Evolutionary conservation across 2,329 filamentous ascomycete species (phyloP), one percentile per base, ranked within the genome.

Genomic region (Cadophora sp.): DNA sequence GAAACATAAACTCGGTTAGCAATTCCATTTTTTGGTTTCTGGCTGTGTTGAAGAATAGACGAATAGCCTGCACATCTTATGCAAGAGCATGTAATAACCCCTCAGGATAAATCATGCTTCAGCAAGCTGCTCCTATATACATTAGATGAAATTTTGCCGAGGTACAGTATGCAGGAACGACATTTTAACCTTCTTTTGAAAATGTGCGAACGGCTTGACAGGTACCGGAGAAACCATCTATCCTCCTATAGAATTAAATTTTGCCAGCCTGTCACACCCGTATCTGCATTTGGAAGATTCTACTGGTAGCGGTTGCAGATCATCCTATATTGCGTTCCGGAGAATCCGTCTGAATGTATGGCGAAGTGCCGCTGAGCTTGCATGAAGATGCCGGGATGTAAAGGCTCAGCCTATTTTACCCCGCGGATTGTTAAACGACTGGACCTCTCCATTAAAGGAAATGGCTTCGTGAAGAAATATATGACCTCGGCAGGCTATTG

Each of bases 401-500:
- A 2, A 20, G 18, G 27, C 58, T 45, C 58, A 60, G 58, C 58
- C 58, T 60, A 33, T 47, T 33, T 47, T 60, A 60, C 58, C 58
- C 58, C 43, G 24, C 41, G 7, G 33, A 24, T 5, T 11, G 9
- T 11, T 9, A 16, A 41, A 27, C 13, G 4, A 41, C 20, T 24
- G 0, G 24, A 53, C 24, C 14, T 53, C 1, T 33, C 48, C 48
- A 53, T 53, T 33, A 24, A 33, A 7, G 24, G 36, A 9, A 39
- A 13, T 13, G 36, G 11, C 11, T 9, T 39, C 36, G 36, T 8
- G 45, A 22, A 22, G 9, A 22, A 48, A 45, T 6, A 55, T 18
- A 11, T 36, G 6, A 13, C 6, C 11, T 22, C 11, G 11, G 8
- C 24, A 56, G 18, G 27, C 1, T 20, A 7, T 24, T 11, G 16